Conservation (phyloP, 805 yeast genomes). For the Zygosaccharomyces rouxii region DNA sequence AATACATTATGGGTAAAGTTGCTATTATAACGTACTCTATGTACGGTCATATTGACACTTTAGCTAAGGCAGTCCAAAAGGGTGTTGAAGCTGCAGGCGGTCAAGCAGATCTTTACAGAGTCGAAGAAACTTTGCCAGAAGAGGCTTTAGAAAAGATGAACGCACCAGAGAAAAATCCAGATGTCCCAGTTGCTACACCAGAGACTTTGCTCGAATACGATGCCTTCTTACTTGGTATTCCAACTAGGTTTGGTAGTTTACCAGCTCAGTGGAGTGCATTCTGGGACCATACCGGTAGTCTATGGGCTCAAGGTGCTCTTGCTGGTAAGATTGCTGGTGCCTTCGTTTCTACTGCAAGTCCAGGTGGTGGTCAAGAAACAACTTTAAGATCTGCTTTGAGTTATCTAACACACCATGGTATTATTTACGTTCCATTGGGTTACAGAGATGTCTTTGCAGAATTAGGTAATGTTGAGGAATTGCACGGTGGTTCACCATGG, state of each 20-base stretch:
- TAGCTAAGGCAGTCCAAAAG: slow-evolving; percentile 63
- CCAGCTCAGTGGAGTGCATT: slow-evolving; percentile 75
- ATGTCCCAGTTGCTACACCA: slow-evolving; percentile 50
- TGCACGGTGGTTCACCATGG: slow-evolving; percentile 83
- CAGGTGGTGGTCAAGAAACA: slow-evolving; percentile 76
- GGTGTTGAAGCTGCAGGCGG: slow-evolving; percentile 72
- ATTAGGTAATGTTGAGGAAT: slow-evolving; percentile 54
- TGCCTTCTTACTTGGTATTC: slow-evolving; percentile 71
- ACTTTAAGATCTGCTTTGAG: slow-evolving; percentile 59
- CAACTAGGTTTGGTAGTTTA: slow-evolving; percentile 71
- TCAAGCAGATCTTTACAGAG: slow-evolving; percentile 63
- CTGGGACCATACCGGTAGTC: slow-evolving; percentile 72
- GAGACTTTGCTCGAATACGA: slow-evolving; percentile 60
- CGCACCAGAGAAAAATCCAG: slow-evolving; percentile 59
- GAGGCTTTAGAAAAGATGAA: slow-evolving; percentile 53
- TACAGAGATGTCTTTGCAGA: slow-evolving; percentile 54
- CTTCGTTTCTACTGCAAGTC: slow-evolving; percentile 65
- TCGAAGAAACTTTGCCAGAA: slow-evolving; percentile 67
- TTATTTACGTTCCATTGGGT: slow-evolving; percentile 74
- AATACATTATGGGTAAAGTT: slow-evolving; percentile 32
- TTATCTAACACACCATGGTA: slow-evolving; percentile 69
- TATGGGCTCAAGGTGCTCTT: slow-evolving; percentile 69
- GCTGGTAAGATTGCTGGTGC: slow-evolving; percentile 71
- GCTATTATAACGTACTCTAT: slow-evolving; percentile 65
- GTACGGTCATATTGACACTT: slow-evolving; percentile 66